Evolutionary conservation across 345 rosid genomes (phyloP).

Genomic region (Draba incana): DNA sequence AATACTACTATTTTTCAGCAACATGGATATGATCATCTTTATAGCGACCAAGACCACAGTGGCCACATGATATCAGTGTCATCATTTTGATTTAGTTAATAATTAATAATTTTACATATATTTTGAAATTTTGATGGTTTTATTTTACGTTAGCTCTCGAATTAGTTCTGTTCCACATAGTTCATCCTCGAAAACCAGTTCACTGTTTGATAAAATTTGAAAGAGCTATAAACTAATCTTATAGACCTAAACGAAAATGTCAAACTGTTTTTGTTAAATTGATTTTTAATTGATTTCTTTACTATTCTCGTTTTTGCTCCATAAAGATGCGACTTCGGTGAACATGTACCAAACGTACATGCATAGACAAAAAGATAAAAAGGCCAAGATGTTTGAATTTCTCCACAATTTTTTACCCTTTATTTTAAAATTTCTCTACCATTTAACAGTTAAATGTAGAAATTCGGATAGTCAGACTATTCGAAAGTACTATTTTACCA

Average conservation of each 20-base stretch:
- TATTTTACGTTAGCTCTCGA: not conserved
- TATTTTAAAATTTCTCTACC: too few species aligned
- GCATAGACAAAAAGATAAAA: not conserved
- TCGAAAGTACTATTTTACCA: not conserved
- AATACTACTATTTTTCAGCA: conserved; percentile 13
- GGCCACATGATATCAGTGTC: conserved; percentile 31
- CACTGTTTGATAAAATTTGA: not conserved
- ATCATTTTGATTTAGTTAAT: not conserved
- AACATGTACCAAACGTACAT: conserved; percentile 12
- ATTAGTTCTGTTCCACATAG: not conserved
- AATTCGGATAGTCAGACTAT: not conserved
- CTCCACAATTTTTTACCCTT: too few species aligned
- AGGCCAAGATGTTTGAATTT: too few species aligned
- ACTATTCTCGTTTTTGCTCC: conserved; percentile 17
- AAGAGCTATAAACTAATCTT: not conserved
- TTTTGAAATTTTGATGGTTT: too few species aligned
- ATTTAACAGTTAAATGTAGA: not conserved
- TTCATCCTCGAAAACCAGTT: not conserved
- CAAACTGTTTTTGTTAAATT: too few species aligned
- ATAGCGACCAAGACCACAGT: conserved; percentile 23
- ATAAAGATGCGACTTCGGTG: conserved; percentile 4
- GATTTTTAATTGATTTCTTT: not conserved
- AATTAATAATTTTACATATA: too few species aligned
- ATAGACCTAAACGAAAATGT: too few species aligned
- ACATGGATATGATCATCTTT: conserved; percentile 19